Evolutionary conservation across 2,329 filamentous ascomycete genomes (phyloP).

Genomic region (Botrytis pseudocinerea): DNA sequence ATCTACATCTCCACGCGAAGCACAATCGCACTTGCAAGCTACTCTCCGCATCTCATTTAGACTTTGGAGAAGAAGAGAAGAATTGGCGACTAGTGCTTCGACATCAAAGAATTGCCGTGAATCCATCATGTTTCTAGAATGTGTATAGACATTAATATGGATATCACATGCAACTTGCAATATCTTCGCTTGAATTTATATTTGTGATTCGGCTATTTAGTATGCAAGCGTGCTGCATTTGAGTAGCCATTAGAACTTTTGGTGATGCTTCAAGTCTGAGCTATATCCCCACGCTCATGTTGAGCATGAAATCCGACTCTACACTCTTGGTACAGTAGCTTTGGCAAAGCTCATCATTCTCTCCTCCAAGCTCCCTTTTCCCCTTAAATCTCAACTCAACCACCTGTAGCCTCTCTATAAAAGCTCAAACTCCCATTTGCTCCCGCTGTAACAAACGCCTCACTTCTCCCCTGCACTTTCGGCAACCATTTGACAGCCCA

Average conservation of each 20-base stretch:
- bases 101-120: background rate
- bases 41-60: too few relatives aligned
- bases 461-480: conserved; percentile 59
- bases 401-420: conserved; percentile 79
- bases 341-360: background rate
- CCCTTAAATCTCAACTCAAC: conserved; percentile 26
- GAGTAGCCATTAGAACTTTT: background rate
- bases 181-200: background rate
- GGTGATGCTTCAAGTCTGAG: background rate
- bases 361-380: too few relatives aligned
- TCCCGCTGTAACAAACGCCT: conserved; percentile 76
- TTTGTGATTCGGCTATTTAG: background rate
- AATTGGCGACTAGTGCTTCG: background rate
- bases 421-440: conserved; percentile 75
- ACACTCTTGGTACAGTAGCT: background rate
- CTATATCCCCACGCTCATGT: background rate
- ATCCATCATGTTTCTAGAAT: background rate
- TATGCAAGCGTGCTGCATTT: background rate
- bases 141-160: background rate
- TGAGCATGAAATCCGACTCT: background rate
- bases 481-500: conserved; percentile 86
- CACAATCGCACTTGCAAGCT: too few relatives aligned
- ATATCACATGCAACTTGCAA: conserved; percentile 2
- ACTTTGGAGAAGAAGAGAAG: background rate
- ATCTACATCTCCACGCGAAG: too few relatives aligned